Evolutionary conservation across 2,329 filamentous ascomycete species (phyloP).

Genomic region (Sarocladium brachiariae): DNA sequence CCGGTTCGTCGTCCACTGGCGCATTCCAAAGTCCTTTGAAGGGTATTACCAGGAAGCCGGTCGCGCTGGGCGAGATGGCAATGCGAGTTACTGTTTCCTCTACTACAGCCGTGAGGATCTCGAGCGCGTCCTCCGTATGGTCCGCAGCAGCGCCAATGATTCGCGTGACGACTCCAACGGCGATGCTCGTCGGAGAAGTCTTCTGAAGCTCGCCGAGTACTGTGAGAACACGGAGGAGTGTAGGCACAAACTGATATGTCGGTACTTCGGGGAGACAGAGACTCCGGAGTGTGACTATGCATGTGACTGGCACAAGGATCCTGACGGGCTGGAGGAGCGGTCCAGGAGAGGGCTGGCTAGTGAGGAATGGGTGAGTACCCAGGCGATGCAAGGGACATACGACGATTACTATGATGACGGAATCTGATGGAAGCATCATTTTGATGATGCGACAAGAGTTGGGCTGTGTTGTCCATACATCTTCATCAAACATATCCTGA

Average conservation of each 20-base stretch:
- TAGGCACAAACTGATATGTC: slow-evolving; percentile 66
- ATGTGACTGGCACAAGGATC: slow-evolving; percentile 73
- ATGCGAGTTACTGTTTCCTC: slow-evolving; percentile 77
- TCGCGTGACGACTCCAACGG: slow-evolving; percentile 27
- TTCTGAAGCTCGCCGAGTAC: slow-evolving; percentile 66
- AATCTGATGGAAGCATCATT: neutral
- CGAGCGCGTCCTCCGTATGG: slow-evolving; percentile 60
- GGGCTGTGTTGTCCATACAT: slow-evolving; percentile 31
- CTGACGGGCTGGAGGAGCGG: slow-evolving; percentile 47
- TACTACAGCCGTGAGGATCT: slow-evolving; percentile 88
- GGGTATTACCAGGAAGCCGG: slow-evolving; percentile 96
- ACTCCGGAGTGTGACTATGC: slow-evolving; percentile 62
- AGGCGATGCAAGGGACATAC: slow-evolving; percentile 51
- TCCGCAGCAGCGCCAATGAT: slow-evolving; percentile 31
- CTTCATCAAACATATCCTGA: slow-evolving; percentile 55
- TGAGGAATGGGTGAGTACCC: slow-evolving; percentile 58
- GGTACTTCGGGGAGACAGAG: slow-evolving; percentile 65
- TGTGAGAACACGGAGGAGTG: slow-evolving; percentile 72
- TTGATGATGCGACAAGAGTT: slow-evolving; percentile 12
- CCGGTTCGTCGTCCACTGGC: slow-evolving; percentile 92
- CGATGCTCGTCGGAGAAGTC: slow-evolving; percentile 52
- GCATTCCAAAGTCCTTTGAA: slow-evolving; percentile 87
- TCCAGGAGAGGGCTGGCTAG: slow-evolving; percentile 50
- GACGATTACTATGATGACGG: slow-evolving; percentile 46
- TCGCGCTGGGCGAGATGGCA: slow-evolving; percentile 81